phyloP scores from a whole-genome alignment of 2,329 filamentous ascomycete genomes.

The Ophiognomonia clavigignenti-juglandacearum region DNA sequence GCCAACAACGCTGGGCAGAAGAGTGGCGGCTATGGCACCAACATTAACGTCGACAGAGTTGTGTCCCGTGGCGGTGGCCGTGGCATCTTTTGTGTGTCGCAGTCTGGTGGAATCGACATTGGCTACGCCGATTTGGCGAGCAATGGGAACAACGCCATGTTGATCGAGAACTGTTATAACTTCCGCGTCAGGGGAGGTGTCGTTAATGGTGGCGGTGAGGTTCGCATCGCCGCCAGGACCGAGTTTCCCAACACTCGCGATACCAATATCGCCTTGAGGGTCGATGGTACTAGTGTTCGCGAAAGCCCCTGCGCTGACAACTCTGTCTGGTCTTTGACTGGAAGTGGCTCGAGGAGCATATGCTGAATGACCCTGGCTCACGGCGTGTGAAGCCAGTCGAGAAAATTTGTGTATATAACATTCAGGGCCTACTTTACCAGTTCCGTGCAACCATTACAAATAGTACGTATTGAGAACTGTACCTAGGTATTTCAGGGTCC shows the following conservation, averaged over 20 bases:
- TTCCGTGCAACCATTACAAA: too few relatives aligned
- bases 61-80: conserved; percentile 52
- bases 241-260: conserved; percentile 52
- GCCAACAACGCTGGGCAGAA: conserved; percentile 51
- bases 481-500: too few relatives aligned
- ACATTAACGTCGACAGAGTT: conserved; percentile 48
- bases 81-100: conserved; percentile 53
- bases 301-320: conserved; percentile 52
- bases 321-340: conserved; percentile 43
- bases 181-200: conserved; percentile 44
- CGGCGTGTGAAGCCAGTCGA: too few relatives aligned
- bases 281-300: conserved; percentile 44
- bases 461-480: too few relatives aligned
- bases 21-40: conserved; percentile 45
- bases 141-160: conserved; percentile 51
- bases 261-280: conserved; percentile 42
- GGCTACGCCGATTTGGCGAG: conserved; percentile 41
- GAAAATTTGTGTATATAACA: too few relatives aligned
- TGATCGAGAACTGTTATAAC: conserved; percentile 58
- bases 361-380: too few relatives aligned
- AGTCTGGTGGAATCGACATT: conserved; percentile 50
- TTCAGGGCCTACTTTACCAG: too few relatives aligned
- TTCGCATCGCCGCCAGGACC: conserved; percentile 44
- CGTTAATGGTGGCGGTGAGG: conserved; percentile 51
- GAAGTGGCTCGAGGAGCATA: conserved; percentile 36